These are phyloP conservation scores for Metarhizium robertsii DNA, from an alignment of 2,329 filamentous ascomycete genomes.

Conservation along the genomic window DNA sequence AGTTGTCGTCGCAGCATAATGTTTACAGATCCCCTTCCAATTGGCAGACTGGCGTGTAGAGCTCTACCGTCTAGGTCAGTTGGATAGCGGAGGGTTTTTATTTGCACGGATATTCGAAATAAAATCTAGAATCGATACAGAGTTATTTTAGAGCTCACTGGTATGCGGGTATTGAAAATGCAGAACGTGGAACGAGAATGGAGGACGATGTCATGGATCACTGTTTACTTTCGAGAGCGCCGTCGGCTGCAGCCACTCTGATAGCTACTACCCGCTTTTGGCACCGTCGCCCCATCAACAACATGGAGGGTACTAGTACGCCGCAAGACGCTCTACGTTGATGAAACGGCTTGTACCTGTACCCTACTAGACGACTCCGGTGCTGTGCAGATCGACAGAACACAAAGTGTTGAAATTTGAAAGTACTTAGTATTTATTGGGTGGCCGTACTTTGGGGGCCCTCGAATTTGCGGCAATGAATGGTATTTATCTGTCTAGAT, in stretches of 20 bases:
- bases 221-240: constrained; percentile 2
- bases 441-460: too few relatives aligned
- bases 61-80: not conserved
- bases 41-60: not conserved
- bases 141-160: not conserved
- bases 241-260: not conserved
- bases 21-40: constrained; percentile 3
- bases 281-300: constrained; percentile 9
- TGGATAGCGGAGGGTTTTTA: not conserved
- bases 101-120: not conserved
- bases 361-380: not conserved
- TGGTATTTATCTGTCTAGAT: too few relatives aligned
- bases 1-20: constrained; percentile 27
- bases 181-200: not conserved
- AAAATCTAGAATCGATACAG: not conserved
- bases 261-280: not conserved
- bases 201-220: not conserved
- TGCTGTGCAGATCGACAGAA: too few relatives aligned
- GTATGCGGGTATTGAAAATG: not conserved
- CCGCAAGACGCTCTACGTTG: not conserved
- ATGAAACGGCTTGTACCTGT: not conserved
- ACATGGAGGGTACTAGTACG: not conserved
- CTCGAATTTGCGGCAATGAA: too few relatives aligned
- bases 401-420: too few relatives aligned
- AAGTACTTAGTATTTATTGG: too few relatives aligned